These are phyloP conservation scores for Suillus hirtellus DNA, from an alignment of 768 basidiomycete genomes.

Conservation along the genomic window DNA sequence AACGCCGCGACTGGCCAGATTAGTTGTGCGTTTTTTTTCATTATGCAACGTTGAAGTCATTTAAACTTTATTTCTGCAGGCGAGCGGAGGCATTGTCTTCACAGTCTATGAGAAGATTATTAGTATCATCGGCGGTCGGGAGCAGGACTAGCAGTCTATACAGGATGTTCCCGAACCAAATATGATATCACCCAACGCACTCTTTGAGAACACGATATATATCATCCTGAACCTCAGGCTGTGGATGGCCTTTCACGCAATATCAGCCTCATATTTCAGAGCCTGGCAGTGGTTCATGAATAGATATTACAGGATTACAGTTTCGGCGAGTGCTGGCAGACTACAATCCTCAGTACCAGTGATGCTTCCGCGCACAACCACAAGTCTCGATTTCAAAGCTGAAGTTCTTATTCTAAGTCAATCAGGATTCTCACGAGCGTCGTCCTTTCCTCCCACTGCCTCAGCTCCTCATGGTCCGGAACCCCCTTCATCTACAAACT, in stretches of 20 bases:
- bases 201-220: neutral
- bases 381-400: neutral
- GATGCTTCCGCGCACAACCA: neutral
- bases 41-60: constrained; percentile 6
- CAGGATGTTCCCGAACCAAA: neutral
- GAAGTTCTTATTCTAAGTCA: neutral
- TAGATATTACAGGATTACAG: neutral
- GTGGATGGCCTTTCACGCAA: neutral
- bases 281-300: neutral
- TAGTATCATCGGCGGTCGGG: constrained; percentile 41
- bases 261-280: neutral
- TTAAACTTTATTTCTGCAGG: constrained; percentile 41
- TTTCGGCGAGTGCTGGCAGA: neutral
- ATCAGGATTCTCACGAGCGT: constrained; percentile 21
- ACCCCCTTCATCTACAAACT: constrained; percentile 15
- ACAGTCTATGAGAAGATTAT: constrained; percentile 88
- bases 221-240: neutral
- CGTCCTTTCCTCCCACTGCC: constrained; percentile 23
- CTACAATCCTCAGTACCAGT: neutral
- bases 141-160: constrained; percentile 5
- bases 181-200: neutral
- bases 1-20: constrained; percentile 80
- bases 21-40: constrained; percentile 55
- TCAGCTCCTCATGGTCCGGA: constrained; percentile 19
- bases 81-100: constrained; percentile 93